Conservation (phyloP, 192 early-diverging fungal species). For the Chytriomyces sp. region DNA sequence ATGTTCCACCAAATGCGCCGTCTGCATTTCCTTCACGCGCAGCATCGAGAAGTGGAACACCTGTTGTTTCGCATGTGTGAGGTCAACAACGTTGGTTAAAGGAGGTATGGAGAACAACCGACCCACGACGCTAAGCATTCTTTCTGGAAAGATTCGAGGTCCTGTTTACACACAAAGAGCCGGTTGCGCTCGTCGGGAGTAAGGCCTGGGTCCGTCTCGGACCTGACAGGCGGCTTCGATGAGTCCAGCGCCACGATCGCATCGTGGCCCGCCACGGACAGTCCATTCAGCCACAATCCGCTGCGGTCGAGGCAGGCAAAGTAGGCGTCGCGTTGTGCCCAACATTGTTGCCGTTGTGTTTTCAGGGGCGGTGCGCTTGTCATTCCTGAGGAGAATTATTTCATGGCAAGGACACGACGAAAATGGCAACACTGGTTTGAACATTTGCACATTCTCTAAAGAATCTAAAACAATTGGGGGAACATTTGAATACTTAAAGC, state of each 20-base stretch:
- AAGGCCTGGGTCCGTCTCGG: conserved; percentile 27
- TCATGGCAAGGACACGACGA: too few relatives aligned
- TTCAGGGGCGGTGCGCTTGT: conserved; percentile 56
- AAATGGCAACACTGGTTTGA: too few relatives aligned
- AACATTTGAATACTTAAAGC: too few relatives aligned
- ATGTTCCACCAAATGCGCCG: conserved; percentile 37
- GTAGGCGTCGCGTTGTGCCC: conserved; percentile 76
- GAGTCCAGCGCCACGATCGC: conserved; percentile 46
- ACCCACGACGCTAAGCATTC: conserved; percentile 78
- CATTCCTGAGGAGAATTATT: too few relatives aligned
- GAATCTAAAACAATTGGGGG: too few relatives aligned
- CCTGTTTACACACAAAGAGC: conserved; percentile 55
- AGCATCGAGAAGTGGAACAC: conserved; percentile 48
- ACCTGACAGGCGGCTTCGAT: conserved; percentile 13
- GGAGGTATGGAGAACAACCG: conserved; percentile 10
- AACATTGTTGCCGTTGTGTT: conserved; percentile 70
- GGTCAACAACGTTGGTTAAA: neutral
- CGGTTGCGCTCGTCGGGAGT: conserved; percentile 27
- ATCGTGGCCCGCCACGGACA: conserved; percentile 38
- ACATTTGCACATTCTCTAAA: too few relatives aligned
- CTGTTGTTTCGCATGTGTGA: conserved; percentile 13
- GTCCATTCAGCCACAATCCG: conserved; percentile 61
- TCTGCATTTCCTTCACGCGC: conserved; percentile 54
- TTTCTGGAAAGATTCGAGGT: conserved; percentile 59
- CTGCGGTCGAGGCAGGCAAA: conserved; percentile 74